Conservation (phyloP, 768 basidiomycete genomes). For the Tylopilus subfusipes region DNA sequence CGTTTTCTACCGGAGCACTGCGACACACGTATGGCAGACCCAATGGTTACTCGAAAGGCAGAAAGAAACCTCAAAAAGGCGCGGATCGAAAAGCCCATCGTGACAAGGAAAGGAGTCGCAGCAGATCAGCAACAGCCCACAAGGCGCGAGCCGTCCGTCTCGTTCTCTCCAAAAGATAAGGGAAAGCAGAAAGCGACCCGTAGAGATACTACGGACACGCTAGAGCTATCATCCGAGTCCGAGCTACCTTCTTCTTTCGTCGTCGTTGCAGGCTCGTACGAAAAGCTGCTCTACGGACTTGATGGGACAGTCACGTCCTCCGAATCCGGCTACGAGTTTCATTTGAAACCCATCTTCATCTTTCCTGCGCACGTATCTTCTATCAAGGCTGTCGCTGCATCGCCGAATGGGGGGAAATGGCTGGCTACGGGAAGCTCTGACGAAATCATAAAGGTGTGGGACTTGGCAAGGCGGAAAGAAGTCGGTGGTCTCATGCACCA, state of each 20-base stretch:
- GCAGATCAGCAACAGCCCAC: neutral
- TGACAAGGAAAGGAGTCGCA: neutral
- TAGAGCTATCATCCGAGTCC: slow-evolving; percentile 6
- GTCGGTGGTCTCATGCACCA: slow-evolving; percentile 95
- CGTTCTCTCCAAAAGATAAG: slow-evolving; percentile 29
- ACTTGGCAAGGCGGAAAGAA: slow-evolving; percentile 86
- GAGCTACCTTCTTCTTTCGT: slow-evolving; percentile 65
- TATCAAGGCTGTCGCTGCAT: slow-evolving; percentile 86
- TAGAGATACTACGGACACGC: neutral
- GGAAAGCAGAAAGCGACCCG: slow-evolving; percentile 21
- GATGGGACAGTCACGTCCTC: slow-evolving; percentile 52
- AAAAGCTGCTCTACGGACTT: slow-evolving; percentile 91
- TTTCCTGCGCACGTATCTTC: slow-evolving; percentile 96
- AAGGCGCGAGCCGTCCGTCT: neutral
- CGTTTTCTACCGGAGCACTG: too few species aligned
- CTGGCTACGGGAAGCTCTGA: slow-evolving; percentile 94
- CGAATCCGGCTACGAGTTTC: slow-evolving; percentile 32
- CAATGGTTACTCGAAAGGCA: slow-evolving; percentile 15
- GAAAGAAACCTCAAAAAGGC: slow-evolving; percentile 26
- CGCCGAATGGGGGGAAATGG: slow-evolving; percentile 91
- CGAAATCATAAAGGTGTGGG: slow-evolving; percentile 97
- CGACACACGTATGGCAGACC: slow-evolving; percentile 15
- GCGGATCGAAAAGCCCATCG: slow-evolving; percentile 16
- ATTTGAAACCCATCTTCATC: slow-evolving; percentile 81
- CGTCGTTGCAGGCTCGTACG: slow-evolving; percentile 90